Percentiles rank a stretch among this genome's conserved stretches.
These are phyloP conservation scores for Cudoniella acicularis DNA, from an alignment of 495 filamentous ascomycete species.

Conservation along the genomic window DNA sequence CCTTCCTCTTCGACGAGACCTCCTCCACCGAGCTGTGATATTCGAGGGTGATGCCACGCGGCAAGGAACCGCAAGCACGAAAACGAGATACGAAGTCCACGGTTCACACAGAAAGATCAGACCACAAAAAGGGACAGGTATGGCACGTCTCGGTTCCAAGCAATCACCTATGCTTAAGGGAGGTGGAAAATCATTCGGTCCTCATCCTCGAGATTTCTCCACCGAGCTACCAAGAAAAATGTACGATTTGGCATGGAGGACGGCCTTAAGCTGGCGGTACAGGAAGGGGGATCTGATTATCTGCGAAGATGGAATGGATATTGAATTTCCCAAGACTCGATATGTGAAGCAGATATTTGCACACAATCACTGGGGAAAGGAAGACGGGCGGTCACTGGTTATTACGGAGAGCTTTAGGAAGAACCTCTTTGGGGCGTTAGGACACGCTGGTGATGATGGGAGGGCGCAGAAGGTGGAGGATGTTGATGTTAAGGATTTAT, in stretches of 20 bases:
- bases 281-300: constrained; percentile 80
- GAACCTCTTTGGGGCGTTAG: constrained; percentile 55
- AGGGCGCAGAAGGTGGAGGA: constrained; percentile 63
- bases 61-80: constrained; percentile 80
- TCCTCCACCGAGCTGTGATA: constrained; percentile 87
- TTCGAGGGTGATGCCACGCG: constrained; percentile 90
- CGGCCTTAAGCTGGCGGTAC: constrained; percentile 88
- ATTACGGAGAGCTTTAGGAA: constrained; percentile 58
- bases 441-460: constrained; percentile 58
- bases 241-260: constrained; percentile 95
- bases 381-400: constrained; percentile 69
- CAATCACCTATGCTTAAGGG: constrained; percentile 81
- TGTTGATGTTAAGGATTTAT: constrained; percentile 89
- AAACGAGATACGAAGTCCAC: constrained; percentile 79
- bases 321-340: constrained; percentile 51
- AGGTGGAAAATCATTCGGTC: constrained; percentile 83
- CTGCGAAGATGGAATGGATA: constrained; percentile 66
- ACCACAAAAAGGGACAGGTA: constrained; percentile 81
- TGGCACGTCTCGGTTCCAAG: constrained; percentile 72
- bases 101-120: constrained; percentile 74
- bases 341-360: constrained; percentile 63
- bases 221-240: constrained; percentile 81
- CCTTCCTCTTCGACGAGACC: constrained; percentile 83
- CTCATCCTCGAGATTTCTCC: constrained; percentile 76
- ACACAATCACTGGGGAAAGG: constrained; percentile 67